Base-by-base conservation (phyloP, 164 flowering plant genomes). In the Platanus orientalis region DNA sequence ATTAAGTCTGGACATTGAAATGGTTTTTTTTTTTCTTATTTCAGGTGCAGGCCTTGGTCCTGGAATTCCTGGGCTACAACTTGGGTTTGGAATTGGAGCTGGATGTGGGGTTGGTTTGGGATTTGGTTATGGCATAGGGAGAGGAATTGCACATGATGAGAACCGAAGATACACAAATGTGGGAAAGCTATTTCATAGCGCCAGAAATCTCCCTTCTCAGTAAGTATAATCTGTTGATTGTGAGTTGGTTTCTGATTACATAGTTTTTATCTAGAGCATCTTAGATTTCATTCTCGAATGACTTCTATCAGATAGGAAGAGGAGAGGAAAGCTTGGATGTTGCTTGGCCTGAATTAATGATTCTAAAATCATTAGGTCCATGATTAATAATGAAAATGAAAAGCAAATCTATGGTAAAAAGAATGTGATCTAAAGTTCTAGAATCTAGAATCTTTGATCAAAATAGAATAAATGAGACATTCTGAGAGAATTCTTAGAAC, bases 71-170 rank as follows among this genome's bases (percentile, higher is more conserved):
- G 96, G 98, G 13, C 48, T 92, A 61, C 93, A 87, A 60, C 20
- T 90, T 10, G 96, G 96, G 51, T 71, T 84, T 72, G 98, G 98
- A 30, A 9, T 90, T 44, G 98, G 98, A 48, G 96, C 80, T 60
- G 98, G 98, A 50, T 93, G 98, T 78, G 98, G 98, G 24, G 65
- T 90, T 69, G 98, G 98, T 13, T 6, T 84, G 24, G 98, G 98
- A 42, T 90, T 90, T 73, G 97, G 98, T 55, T 93, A 93, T 79
- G 98, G 96, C 5, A 62, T 78, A 1, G 98, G 98, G 17, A 88
- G 67, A 50, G 98, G 98, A 25, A 52, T 84, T 66, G 97, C 97
- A 40, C 76, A 81, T 57, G 98, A 93, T 69, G 88, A 78, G 40
- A 57, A 68, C 26, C 69, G 75, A 7, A 77, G 68, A 60, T 79